Evolutionary conservation across 2,329 filamentous ascomycete species (phyloP), one percentile per base, ranked within the genome.

Genomic region (Periglandula ipomoeae): DNA sequence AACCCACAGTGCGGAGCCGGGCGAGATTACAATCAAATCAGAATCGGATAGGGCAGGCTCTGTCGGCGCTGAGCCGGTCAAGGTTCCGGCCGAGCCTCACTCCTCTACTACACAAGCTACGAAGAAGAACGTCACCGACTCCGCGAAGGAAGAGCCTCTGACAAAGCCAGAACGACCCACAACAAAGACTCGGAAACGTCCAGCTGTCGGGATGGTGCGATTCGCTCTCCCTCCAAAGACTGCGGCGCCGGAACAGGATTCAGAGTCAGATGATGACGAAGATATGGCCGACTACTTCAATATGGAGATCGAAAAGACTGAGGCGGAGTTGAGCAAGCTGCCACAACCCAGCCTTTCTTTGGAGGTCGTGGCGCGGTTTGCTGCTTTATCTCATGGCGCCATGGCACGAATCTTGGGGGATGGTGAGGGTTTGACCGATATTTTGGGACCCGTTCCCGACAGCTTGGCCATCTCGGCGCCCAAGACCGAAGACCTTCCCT

Each of bases 271-370:
- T 45, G 75, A 81, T 39, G 78, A 81, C 49, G 78, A 80, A 43
- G 74, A 78, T 40, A 75, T 81, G 65, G 76, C 72, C 17, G 75
- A 78, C 46, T 76, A 76, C 50, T 78, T 81, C 47, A 69, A 73
- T 46, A 66, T 67, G 47, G 67, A 79, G 54, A 78, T 81, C 34
- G 60, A 66, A 38, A 75, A 79, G 57, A 69, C 71, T 2, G 72
- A 79, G 51, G 63, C 63, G 0, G 70, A 76, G 47, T 56, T 81
- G 26, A 68, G 68, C 50, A 72, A 70, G 44, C 59, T 79, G 6
- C 67, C 73, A 57, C 67, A 49, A 57, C 66, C 51, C 56, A 70
- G 50, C 52, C 60, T 52, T 49, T 73, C 51, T 59, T 70, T 40
- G 15, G 65, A 70, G 39, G 68, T 73, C 2, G 64, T 76, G 11